Percentiles rank a stretch among this genome's conserved stretches.
These are phyloP conservation scores for Mortierella sp. DNA, from an alignment of 371 early-diverging fungal species.

Conservation along the genomic window DNA sequence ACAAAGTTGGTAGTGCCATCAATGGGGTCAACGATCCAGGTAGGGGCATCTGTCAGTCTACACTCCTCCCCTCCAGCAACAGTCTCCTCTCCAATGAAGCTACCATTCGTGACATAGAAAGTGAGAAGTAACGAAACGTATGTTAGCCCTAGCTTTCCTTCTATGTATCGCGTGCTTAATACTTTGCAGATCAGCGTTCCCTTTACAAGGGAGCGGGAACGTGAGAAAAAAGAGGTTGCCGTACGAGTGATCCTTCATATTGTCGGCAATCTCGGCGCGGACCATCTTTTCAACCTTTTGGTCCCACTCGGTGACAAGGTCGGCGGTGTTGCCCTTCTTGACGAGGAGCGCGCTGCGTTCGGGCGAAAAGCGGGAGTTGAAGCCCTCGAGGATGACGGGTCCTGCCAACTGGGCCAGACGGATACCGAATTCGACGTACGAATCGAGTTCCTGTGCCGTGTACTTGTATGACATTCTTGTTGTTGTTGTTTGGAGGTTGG, in stretches of 20 bases:
- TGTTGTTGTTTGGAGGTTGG: neutral
- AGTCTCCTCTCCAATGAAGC: slow-evolving; percentile 92
- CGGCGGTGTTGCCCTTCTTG: slow-evolving; percentile 80
- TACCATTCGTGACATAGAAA: slow-evolving; percentile 10
- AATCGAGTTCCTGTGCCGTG: slow-evolving; percentile 53
- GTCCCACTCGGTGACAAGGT: slow-evolving; percentile 91
- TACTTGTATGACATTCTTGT: slow-evolving; percentile 31
- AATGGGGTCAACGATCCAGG: slow-evolving; percentile 95
- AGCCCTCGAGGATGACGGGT: slow-evolving; percentile 70
- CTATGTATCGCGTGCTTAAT: neutral
- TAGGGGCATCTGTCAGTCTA: slow-evolving; percentile 79
- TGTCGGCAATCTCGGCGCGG: slow-evolving; percentile 66
- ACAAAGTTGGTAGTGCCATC: slow-evolving; percentile 95
- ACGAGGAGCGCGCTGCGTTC: slow-evolving; percentile 61
- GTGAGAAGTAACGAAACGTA: too few relatives aligned
- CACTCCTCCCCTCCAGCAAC: slow-evolving; percentile 73
- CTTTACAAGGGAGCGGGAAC: neutral
- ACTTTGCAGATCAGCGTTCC: neutral
- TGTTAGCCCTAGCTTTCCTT: neutral
- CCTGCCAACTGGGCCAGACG: slow-evolving; percentile 75
- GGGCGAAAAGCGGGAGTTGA: slow-evolving; percentile 66
- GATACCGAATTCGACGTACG: slow-evolving; percentile 68
- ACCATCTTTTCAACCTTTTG: slow-evolving; percentile 83
- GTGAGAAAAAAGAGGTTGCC: neutral
- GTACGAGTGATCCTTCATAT: slow-evolving; percentile 79